A percentile compares a stretch with the other conserved stretches of the same genome.
phyloP scores from a whole-genome alignment of 164 flowering plant genomes.

The Sedum album region DNA sequence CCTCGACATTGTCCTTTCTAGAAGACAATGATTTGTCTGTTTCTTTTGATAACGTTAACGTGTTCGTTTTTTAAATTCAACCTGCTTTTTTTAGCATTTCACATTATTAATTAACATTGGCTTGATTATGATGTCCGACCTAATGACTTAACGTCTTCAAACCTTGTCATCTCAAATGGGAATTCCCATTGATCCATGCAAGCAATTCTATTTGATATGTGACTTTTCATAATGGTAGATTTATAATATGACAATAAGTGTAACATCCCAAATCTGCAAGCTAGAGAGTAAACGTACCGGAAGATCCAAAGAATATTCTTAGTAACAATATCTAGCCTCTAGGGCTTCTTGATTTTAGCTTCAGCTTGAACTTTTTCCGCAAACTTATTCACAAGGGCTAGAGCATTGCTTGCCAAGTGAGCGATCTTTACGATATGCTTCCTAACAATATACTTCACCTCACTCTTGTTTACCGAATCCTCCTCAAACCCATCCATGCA shows the following conservation, averaged over 20 bases:
- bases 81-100: too few relatives aligned
- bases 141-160: not conserved
- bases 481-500: constrained; percentile 30
- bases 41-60: too few relatives aligned
- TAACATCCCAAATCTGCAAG: too few relatives aligned
- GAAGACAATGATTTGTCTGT: not conserved
- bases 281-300: too few relatives aligned
- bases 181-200: not conserved
- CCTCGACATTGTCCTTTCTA: not conserved
- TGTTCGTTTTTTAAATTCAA: too few relatives aligned
- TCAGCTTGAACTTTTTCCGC: constrained; percentile 6
- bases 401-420: constrained; percentile 24
- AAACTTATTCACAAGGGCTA: constrained; percentile 18
- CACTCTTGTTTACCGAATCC: constrained; percentile 12
- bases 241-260: too few relatives aligned
- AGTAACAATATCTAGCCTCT: too few relatives aligned
- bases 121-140: not conserved
- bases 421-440: constrained; percentile 13
- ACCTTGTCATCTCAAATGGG: not conserved
- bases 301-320: too few relatives aligned
- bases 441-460: constrained; percentile 13
- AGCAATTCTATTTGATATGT: too few relatives aligned
- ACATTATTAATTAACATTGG: not conserved
- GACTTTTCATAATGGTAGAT: too few relatives aligned
- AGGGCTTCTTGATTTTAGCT: constrained; percentile 1